Percentiles rank a stretch among this genome's conserved stretches.
These are phyloP conservation scores for Cucumis melo DNA, from an alignment of 306 rosid genomes.

Conservation along the genomic window DNA sequence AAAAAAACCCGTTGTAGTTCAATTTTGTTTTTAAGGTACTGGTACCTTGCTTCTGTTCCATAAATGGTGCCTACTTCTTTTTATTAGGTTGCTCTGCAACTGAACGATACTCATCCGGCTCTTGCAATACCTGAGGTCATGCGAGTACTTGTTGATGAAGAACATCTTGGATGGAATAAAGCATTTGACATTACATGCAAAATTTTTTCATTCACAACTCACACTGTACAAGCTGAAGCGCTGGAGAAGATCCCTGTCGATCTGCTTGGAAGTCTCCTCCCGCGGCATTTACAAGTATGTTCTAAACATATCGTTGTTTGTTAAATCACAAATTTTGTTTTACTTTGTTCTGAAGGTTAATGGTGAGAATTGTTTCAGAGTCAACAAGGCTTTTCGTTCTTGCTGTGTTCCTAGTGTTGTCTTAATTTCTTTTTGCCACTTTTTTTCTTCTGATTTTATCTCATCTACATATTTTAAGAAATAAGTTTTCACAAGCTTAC, in stretches of 20 bases:
- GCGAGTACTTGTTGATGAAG: conserved; percentile 60
- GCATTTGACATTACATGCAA: conserved; percentile 52
- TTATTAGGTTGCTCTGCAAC: conserved; percentile 55
- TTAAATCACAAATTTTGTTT: not conserved
- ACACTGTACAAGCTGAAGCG: conserved; percentile 47
- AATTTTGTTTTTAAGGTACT: conserved; percentile 3
- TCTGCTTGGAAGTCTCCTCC: conserved; percentile 59
- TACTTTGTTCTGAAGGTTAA: not conserved
- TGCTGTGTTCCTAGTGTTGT: not conserved
- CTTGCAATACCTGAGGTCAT: conserved; percentile 59
- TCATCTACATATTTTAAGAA: not conserved
- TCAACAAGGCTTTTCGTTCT: not conserved
- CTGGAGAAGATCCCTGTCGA: conserved; percentile 60
- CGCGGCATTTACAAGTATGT: conserved; percentile 60
- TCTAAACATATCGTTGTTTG: conserved; percentile 1
- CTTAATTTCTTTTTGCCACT: not conserved
- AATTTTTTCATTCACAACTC: conserved; percentile 57
- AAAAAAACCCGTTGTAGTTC: not conserved
- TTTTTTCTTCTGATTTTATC: conserved; percentile 4
- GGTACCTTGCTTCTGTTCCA: conserved; percentile 3
- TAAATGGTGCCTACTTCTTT: conserved; percentile 6
- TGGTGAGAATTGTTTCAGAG: not conserved
- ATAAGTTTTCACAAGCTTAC: not conserved
- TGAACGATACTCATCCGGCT: conserved; percentile 67
- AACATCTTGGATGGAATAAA: conserved; percentile 44